A percentile compares a stretch with the other conserved stretches of the same genome.
Conservation (phyloP, 306 rosid species). For the Prunus davidiana region DNA sequence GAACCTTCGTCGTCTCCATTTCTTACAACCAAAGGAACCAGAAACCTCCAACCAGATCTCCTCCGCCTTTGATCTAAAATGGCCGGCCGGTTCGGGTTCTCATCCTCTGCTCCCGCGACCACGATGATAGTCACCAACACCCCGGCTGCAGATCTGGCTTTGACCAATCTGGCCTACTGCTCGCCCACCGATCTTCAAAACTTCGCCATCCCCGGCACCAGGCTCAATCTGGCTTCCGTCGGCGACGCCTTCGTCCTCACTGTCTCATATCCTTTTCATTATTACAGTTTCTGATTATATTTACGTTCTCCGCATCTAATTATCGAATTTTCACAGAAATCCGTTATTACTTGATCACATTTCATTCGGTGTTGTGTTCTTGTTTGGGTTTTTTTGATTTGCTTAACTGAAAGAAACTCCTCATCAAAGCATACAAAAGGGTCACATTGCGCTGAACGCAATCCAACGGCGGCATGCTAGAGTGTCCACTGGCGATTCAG, state of each 20-base stretch:
- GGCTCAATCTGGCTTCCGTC: constrained; percentile 51
- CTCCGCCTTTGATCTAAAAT: constrained; percentile 25
- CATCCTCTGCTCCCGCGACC: constrained; percentile 38
- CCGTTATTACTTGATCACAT: not conserved
- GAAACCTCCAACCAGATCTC: no score
- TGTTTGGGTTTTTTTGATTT: constrained; percentile 21
- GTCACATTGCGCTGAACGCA: constrained; percentile 73
- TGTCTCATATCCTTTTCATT: constrained; percentile 66
- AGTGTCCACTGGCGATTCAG: constrained; percentile 66
- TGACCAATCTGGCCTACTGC: constrained; percentile 75
- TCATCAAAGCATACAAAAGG: constrained; percentile 57
- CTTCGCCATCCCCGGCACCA: constrained; percentile 61
- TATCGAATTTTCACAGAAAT: not conserved
- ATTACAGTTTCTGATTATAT: not conserved
- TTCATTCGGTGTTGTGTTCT: not conserved
- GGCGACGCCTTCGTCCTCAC: constrained; percentile 69
- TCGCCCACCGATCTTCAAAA: constrained; percentile 58
- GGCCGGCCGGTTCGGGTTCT: constrained; percentile 53
- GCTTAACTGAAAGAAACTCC: constrained; percentile 69
- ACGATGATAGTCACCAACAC: constrained; percentile 61
- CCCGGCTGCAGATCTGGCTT: constrained; percentile 65
- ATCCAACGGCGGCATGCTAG: constrained; percentile 79
- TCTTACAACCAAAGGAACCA: not conserved
- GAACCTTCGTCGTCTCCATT: not conserved
- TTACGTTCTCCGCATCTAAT: not conserved